phyloP scores from a whole-genome alignment of 805 yeast species.

The Nakazawaea populi region DNA sequence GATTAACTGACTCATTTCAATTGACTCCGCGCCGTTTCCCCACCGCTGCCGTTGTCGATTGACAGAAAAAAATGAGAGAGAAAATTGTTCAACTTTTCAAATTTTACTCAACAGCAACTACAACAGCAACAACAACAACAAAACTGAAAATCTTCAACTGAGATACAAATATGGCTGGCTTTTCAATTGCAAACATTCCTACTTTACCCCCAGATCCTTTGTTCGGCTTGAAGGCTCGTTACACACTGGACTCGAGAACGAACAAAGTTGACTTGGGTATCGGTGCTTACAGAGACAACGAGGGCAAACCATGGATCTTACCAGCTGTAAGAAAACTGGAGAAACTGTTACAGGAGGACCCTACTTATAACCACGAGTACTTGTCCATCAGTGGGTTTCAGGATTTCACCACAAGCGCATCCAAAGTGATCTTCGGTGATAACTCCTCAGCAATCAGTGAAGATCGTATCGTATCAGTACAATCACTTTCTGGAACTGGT shows the following conservation, averaged over 20 bases:
- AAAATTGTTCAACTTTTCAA: no score
- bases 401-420: conserved; percentile 62
- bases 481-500: conserved; percentile 83
- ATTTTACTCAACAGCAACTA: no score
- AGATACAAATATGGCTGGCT: background rate
- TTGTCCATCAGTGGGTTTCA: conserved; percentile 75
- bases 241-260: conserved; percentile 47
- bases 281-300: conserved; percentile 70
- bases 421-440: conserved; percentile 65
- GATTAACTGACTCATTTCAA: no score
- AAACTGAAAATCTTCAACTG: background rate
- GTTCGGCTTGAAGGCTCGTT: conserved; percentile 73
- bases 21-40: no score
- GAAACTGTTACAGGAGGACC: conserved; percentile 48
- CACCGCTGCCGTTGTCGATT: no score
- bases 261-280: conserved; percentile 82
- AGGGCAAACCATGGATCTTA: conserved; percentile 66
- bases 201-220: conserved; percentile 83
- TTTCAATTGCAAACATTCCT: conserved; percentile 31
- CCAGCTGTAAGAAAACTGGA: conserved; percentile 72
- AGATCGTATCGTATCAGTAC: conserved; percentile 53
- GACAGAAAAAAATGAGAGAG: no score
- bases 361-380: conserved; percentile 78
- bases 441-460: conserved; percentile 47
- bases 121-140: background rate